These are phyloP conservation scores for Quercus gilva DNA, from an alignment of 306 rosid species.

Conservation along the genomic window DNA sequence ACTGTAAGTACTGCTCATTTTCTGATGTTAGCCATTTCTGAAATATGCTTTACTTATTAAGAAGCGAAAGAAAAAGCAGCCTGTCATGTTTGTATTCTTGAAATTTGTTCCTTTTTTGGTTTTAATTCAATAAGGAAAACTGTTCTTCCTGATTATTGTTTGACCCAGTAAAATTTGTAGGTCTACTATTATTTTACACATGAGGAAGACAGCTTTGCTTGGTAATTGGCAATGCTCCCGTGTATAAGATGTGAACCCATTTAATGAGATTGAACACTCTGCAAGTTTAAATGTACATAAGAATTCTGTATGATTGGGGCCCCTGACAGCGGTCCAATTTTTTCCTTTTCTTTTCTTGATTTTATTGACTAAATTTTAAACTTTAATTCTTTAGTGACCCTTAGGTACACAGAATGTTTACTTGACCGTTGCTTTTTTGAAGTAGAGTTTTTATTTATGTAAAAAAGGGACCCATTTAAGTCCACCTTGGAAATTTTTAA, in stretches of 20 bases:
- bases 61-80: background rate
- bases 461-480: too few species aligned
- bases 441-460: too few species aligned
- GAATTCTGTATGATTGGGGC: too few species aligned
- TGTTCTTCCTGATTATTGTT: background rate
- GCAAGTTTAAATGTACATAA: too few species aligned
- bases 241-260: background rate
- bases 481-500: background rate
- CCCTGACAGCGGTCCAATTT: too few species aligned
- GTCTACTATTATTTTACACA: background rate
- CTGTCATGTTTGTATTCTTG: background rate
- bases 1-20: slow-evolving; percentile 43
- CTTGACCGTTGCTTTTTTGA: too few species aligned
- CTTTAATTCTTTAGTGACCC: too few species aligned
- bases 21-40: background rate
- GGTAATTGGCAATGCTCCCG: background rate
- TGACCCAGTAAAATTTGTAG: background rate
- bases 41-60: background rate
- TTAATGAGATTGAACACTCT: background rate
- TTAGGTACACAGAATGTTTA: too few species aligned
- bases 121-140: background rate
- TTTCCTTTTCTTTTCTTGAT: too few species aligned
- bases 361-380: too few species aligned
- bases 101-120: background rate
- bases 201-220: background rate